Evolutionary conservation across 176 grass and related monocot genomes (phyloP).

Genomic region (Puya raimondii): DNA sequence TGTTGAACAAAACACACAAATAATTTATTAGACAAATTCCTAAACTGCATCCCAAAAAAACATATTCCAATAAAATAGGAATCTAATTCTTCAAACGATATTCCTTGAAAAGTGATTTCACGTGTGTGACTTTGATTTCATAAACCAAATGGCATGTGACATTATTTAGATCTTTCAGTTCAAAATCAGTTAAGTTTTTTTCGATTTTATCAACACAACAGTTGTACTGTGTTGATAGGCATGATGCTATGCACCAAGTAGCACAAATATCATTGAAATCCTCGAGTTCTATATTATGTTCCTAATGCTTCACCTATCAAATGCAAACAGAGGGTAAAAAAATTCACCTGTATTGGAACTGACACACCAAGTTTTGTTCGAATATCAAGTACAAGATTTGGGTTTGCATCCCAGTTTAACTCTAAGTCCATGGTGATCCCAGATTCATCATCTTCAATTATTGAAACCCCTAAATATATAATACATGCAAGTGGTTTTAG

Average conservation of each 20-base stretch:
- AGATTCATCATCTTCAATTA: slow-evolving; percentile 63
- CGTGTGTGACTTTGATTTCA: too few species aligned
- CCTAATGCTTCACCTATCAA: not conserved
- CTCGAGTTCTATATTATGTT: not conserved
- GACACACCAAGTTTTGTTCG: slow-evolving; percentile 80
- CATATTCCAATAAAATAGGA: too few species aligned
- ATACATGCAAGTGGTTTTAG: not conserved
- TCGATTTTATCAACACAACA: too few species aligned
- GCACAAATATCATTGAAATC: not conserved
- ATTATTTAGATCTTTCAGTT: too few species aligned
- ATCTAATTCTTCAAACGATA: too few species aligned
- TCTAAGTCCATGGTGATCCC: slow-evolving; percentile 90
- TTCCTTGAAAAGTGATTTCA: too few species aligned
- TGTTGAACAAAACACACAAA: too few species aligned
- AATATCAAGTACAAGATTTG: slow-evolving; percentile 86
- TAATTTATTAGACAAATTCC: too few species aligned
- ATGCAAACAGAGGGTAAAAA: slow-evolving; percentile 6
- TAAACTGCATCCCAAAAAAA: too few species aligned
- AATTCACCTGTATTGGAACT: slow-evolving; percentile 82
- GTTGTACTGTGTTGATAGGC: too few species aligned
- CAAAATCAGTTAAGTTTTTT: too few species aligned
- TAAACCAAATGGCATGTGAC: too few species aligned
- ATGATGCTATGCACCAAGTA: not conserved
- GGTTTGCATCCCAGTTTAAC: slow-evolving; percentile 97
- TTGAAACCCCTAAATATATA: slow-evolving; percentile 57